Conservation (phyloP, 495 filamentous ascomycete species). For the Hypoxylon cercidicola region DNA sequence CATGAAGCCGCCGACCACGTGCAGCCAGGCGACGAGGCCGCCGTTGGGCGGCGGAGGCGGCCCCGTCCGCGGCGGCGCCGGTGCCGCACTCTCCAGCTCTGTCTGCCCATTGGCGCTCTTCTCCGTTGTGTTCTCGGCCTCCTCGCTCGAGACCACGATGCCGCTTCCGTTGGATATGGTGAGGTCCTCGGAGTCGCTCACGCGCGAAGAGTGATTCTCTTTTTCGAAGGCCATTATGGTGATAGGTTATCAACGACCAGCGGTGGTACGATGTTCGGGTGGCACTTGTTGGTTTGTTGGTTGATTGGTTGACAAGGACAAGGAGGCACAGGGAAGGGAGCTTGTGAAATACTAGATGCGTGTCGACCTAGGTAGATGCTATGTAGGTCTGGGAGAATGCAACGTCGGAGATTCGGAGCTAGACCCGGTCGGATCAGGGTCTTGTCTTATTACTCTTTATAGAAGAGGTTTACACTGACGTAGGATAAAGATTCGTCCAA, state of each 20-base stretch:
- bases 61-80: conserved; percentile 16
- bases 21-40: conserved; percentile 62
- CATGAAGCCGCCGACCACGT: conserved; percentile 61
- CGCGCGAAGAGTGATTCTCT: conserved; percentile 12
- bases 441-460: conserved; percentile 15
- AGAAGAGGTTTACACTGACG: conserved; percentile 11
- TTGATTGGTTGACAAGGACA: conserved; percentile 4
- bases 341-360: conserved; percentile 11
- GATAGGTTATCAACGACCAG: background rate
- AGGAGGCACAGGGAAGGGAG: conserved; percentile 5
- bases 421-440: conserved; percentile 16
- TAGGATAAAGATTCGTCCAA: background rate
- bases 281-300: conserved; percentile 1
- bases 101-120: background rate
- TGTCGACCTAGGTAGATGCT: conserved; percentile 8
- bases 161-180: conserved; percentile 29
- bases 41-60: conserved; percentile 53
- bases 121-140: conserved; percentile 15
- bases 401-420: conserved; percentile 31
- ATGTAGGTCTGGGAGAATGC: conserved; percentile 10
- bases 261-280: background rate
- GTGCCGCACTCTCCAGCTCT: conserved; percentile 18
- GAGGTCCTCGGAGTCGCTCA: conserved; percentile 36
- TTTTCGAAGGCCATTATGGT: conserved; percentile 16
- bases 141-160: conserved; percentile 22